Conservation (phyloP, 352 stramenopile genomes). For the Phytophthora niederhauseri region DNA sequence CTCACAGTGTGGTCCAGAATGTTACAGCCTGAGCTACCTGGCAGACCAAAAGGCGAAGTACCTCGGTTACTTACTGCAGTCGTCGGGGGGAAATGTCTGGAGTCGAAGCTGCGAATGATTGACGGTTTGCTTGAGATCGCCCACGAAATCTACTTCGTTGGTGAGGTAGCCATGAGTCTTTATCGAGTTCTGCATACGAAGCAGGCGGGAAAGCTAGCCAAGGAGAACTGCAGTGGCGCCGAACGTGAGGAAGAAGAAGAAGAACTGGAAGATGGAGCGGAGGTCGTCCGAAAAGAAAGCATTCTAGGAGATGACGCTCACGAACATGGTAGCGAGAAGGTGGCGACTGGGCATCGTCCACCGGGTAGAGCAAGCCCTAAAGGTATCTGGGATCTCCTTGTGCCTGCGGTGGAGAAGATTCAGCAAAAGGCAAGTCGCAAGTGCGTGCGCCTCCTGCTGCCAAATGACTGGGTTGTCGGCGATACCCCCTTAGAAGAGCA, state of each 20-base stretch:
- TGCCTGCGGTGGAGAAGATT: conserved; percentile 54
- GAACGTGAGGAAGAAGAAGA: conserved; percentile 14
- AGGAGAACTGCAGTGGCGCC: background rate
- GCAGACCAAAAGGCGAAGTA: background rate
- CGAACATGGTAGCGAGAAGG: background rate
- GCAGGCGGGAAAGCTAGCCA: conserved; percentile 2
- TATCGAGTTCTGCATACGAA: conserved; percentile 54
- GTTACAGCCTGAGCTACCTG: conserved; percentile 30
- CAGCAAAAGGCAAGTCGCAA: conserved; percentile 72
- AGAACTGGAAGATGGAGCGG: conserved; percentile 13
- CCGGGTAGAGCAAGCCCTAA: background rate
- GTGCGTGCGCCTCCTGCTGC: conserved; percentile 57
- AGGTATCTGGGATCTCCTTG: conserved; percentile 43
- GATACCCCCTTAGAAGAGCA: conserved; percentile 56
- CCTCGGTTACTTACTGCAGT: conserved; percentile 39
- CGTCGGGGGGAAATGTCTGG: conserved; percentile 57
- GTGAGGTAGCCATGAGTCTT: conserved; percentile 62
- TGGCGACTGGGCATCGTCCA: background rate
- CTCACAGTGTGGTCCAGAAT: conserved; percentile 37
- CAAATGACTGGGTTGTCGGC: conserved; percentile 67
- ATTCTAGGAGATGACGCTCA: conserved; percentile 7
- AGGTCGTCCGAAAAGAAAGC: conserved; percentile 1
- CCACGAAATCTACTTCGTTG: conserved; percentile 68
- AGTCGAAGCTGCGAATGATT: conserved; percentile 68
- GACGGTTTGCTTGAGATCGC: conserved; percentile 66